These are phyloP conservation scores for Solanum peruvianum DNA, from an alignment of 257 asterid genomes.

Conservation along the genomic window DNA sequence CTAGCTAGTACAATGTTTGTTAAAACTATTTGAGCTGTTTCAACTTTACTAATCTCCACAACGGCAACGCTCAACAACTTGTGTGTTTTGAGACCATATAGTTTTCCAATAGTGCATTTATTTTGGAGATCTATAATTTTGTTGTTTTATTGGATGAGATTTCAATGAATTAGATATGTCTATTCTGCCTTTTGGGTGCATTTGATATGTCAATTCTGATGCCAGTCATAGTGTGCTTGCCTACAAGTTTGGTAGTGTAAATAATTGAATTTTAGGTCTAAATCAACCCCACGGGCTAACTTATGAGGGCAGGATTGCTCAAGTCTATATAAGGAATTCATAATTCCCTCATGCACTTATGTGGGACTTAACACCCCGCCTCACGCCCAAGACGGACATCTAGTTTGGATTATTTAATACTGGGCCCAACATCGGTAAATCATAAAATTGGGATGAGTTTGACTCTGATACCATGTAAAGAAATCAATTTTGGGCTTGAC, in stretches of 20 bases:
- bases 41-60: background rate
- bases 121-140: background rate
- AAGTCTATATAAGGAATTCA: background rate
- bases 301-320: background rate
- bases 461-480: no score
- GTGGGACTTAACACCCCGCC: background rate
- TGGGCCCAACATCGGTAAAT: background rate
- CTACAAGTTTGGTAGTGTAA: background rate
- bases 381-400: background rate
- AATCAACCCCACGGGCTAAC: background rate
- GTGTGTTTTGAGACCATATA: background rate
- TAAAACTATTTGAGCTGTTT: background rate
- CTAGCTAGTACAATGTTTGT: background rate
- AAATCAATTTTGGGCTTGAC: background rate
- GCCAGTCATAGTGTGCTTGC: background rate
- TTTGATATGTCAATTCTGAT: background rate
- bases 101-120: background rate
- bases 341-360: background rate
- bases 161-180: background rate
- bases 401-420: background rate
- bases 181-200: background rate
- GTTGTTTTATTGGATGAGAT: background rate
- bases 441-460: no score
- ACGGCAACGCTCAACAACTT: background rate
- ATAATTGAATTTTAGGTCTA: background rate